A percentile compares a stretch with the other conserved stretches of the same genome.
phyloP scores from a whole-genome alignment of 345 rosid genomes.

The Eucalyptus globulus region DNA sequence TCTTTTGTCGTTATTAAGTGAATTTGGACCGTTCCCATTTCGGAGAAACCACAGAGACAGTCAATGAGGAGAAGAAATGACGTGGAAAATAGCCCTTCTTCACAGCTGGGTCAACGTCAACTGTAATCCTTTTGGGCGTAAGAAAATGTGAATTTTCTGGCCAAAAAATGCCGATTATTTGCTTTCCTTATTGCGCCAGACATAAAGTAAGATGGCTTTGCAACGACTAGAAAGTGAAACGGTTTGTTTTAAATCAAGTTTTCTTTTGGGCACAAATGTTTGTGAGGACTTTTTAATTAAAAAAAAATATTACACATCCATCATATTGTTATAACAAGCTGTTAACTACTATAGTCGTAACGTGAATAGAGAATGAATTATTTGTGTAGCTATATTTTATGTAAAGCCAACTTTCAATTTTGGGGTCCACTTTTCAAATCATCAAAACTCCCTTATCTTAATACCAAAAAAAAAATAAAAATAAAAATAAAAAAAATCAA shows the following conservation, averaged over 20 bases:
- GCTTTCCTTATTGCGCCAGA: no score
- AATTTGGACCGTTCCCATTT: background rate
- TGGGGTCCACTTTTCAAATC: background rate
- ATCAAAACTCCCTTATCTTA: background rate
- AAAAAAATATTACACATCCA: background rate
- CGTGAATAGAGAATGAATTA: background rate
- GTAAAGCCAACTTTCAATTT: background rate
- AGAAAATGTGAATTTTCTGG: background rate
- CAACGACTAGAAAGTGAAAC: background rate
- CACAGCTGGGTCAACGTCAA: background rate
- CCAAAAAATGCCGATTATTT: background rate
- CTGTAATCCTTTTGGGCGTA: background rate
- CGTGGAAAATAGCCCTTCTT: background rate
- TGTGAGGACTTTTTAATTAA: background rate
- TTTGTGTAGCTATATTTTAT: background rate
- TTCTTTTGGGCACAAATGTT: background rate
- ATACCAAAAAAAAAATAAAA: no score
- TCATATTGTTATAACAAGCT: background rate
- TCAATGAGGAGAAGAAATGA: background rate
- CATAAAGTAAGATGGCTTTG: background rate
- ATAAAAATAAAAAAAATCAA: no score
- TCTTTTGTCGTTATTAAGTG: background rate
- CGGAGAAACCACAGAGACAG: background rate
- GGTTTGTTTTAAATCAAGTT: background rate
- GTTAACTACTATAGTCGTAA: fast-evolving